Evolutionary conservation across 2,329 filamentous ascomycete species (phyloP).

Genomic region (Trichoderma lentiforme): DNA sequence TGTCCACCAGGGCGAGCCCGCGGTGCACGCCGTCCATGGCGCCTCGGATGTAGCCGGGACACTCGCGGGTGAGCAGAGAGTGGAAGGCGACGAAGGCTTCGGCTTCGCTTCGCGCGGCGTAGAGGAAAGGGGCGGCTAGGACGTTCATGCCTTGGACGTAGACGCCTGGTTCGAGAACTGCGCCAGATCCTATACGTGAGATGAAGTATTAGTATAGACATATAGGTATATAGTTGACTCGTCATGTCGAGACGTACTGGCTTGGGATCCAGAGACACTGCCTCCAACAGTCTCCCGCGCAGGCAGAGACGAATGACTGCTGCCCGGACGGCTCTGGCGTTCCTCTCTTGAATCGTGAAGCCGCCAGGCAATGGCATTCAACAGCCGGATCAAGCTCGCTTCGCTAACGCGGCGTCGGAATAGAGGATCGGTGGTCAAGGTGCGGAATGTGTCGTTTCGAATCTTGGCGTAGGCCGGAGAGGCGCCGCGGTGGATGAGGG

Average conservation of each 20-base stretch:
- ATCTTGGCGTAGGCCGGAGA: constrained; percentile 97
- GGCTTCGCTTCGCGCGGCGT: constrained; percentile 88
- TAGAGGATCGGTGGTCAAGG: constrained; percentile 91
- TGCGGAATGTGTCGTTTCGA: constrained; percentile 96
- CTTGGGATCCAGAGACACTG: constrained; percentile 38
- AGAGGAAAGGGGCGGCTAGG: constrained; percentile 89
- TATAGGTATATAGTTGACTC: not conserved
- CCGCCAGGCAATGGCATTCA: constrained; percentile 94
- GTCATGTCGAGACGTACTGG: constrained; percentile 36
- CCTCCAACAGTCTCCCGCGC: constrained; percentile 32
- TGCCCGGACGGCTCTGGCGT: constrained; percentile 39
- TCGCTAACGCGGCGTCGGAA: constrained; percentile 95
- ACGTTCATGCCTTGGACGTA: constrained; percentile 99
- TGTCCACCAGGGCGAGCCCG: constrained; percentile 86
- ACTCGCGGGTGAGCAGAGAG: constrained; percentile 80
- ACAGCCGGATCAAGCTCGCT: constrained; percentile 85
- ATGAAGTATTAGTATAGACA: constrained; percentile 24
- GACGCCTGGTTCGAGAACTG: constrained; percentile 65
- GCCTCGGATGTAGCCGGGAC: constrained; percentile 88
- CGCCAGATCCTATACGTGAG: constrained; percentile 55
- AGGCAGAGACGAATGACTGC: constrained; percentile 35
- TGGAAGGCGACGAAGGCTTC: constrained; percentile 93
- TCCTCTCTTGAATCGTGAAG: constrained; percentile 72
- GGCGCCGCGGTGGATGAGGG: constrained; percentile 85
- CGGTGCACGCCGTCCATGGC: constrained; percentile 97